Evolutionary conservation across 805 yeast species (phyloP), one percentile per base, ranked within the genome.

Genomic region (Cyberlindnera galapagoensis): DNA sequence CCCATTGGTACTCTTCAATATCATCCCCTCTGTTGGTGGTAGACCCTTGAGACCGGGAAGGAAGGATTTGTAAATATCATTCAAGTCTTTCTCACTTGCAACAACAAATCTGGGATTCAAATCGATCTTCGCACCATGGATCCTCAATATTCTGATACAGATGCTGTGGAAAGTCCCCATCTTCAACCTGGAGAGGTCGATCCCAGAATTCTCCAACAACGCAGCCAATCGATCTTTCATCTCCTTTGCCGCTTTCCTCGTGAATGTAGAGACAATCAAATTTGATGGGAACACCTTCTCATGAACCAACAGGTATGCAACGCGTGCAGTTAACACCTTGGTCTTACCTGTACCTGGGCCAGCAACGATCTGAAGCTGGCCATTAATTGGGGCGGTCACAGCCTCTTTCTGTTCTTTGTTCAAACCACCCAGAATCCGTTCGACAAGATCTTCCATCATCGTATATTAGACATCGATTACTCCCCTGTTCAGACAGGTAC

Each of bases 141-240:
- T 61, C 36, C 67, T 62, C 18, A 87, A 54, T 20, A 81, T 63
- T 27, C 76, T 57, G 37, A 68, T 67, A 50, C 95, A 85, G 11
- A 90, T 68, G 30, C 94, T 74, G 54, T 90, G 98, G 54, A 90
- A 90, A 0, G 97, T 92, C 2, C 97, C 97, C 21, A 88, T 73
- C 36, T 78, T 57, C 14, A 90, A 54, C 28, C 65, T 63, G 1
- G 62, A 52, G 4, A 64, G 42, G 21, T 63, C 57, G 2, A 61
- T 49, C 3, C 41, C 46, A 3, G 57, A 41, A 3, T 56, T 52
- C 6, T 48, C 30, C 7, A 76, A 45, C 31, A 71, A 22, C 4
- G 16, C 27, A 0, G 31, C 35, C 13, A 90, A 56, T 25, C 97
- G 63, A 20, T 74, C 80, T 9, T 63, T 58, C 83, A 90, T 79